Conservation (phyloP, 192 early-diverging fungal species). For the Linnemannia exigua region DNA sequence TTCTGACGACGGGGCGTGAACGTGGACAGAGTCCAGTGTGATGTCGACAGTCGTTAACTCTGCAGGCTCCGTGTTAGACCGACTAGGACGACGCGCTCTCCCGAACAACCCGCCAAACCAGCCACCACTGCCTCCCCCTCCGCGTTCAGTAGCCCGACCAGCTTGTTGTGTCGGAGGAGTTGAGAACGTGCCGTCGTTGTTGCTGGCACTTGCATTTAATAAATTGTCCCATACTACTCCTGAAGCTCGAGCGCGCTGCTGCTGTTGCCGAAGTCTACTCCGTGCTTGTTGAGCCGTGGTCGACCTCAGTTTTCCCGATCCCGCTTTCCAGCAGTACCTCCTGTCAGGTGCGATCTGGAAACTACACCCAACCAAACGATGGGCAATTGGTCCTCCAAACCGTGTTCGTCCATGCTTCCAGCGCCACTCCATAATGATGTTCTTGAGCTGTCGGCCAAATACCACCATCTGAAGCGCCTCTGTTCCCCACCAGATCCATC, state of each 20-base stretch:
- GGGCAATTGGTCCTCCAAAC: conserved; percentile 35
- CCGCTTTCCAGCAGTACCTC: conserved; percentile 39
- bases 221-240: neutral
- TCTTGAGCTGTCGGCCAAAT: conserved; percentile 46
- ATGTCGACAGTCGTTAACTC: neutral
- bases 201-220: too few species aligned
- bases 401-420: conserved; percentile 39
- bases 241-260: neutral
- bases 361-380: conserved; percentile 34
- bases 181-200: too few species aligned
- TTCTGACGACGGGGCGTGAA: neutral
- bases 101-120: conserved; percentile 37
- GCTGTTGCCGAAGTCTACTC: neutral
- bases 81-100: neutral
- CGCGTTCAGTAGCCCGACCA: neutral
- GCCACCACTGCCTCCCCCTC: neutral
- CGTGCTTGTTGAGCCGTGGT: neutral
- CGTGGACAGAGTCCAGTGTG: neutral
- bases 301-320: conserved; percentile 20
- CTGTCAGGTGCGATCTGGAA: conserved; percentile 39
- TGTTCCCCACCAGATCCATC: conserved; percentile 54
- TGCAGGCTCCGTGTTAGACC: neutral
- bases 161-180: neutral
- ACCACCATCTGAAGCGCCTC: conserved; percentile 50
- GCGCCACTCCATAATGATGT: conserved; percentile 49